Percentiles rank a stretch among this genome's conserved stretches.
Evolutionary conservation across 1,284 basidiomycete species (phyloP).

Genomic region (Tilletia indica): DNA sequence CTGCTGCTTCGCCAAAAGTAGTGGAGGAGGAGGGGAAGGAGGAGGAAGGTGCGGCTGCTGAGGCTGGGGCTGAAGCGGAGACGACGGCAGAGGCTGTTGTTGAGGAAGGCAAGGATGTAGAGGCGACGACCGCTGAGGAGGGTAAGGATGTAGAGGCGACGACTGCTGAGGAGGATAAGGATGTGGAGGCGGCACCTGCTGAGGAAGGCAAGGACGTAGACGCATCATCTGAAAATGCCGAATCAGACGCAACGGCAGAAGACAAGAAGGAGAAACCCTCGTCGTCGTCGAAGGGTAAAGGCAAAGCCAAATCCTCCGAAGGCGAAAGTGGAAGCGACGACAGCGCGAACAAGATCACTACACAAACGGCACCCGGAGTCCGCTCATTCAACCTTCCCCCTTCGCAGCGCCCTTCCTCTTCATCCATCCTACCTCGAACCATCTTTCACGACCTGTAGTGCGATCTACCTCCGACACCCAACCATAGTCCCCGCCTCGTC

Average conservation of each 20-base stretch:
- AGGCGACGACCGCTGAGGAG: neutral
- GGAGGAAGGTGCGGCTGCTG: constrained; percentile 24
- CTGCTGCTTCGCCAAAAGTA: no score
- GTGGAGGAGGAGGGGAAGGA: constrained; percentile 22
- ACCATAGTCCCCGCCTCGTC: constrained; percentile 71
- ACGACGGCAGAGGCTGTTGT: neutral
- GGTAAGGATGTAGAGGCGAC: constrained; percentile 4
- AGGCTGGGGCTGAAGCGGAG: neutral
- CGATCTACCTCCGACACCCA: constrained; percentile 90
- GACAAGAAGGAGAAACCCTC: neutral
- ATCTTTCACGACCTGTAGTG: constrained; percentile 85
- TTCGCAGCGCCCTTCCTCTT: constrained; percentile 90
- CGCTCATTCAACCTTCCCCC: constrained; percentile 71
- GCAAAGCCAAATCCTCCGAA: constrained; percentile 1
- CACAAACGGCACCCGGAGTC: constrained; percentile 33
- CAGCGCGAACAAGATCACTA: constrained; percentile 20
- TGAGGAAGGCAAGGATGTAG: constrained; percentile 10
- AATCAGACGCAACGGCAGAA: neutral
- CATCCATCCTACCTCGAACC: constrained; percentile 89
- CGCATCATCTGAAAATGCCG: neutral
- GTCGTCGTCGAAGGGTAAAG: neutral
- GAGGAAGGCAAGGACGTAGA: neutral
- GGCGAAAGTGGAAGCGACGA: neutral
- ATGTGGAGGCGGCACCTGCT: constrained; percentile 3
- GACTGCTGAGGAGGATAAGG: constrained; percentile 3